Evolutionary conservation across 1,139 yeast species (phyloP).

Genomic region (Candida tetrigidarum): DNA sequence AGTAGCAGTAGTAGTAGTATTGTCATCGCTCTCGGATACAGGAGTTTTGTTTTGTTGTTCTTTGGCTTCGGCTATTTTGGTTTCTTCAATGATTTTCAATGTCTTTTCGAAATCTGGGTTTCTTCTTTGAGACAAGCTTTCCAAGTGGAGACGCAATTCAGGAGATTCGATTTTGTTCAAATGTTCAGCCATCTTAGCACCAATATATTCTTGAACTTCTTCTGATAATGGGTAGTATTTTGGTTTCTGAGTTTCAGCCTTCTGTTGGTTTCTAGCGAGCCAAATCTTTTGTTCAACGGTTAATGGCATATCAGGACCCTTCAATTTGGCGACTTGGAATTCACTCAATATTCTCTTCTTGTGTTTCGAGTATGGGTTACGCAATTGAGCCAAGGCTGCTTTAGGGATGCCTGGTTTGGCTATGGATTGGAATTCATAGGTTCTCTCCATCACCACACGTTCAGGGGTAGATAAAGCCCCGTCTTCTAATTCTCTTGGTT

Average conservation of each 20-base stretch:
- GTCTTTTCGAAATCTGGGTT: slow-evolving; percentile 39
- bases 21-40: neutral
- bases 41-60: neutral
- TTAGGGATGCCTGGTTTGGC: slow-evolving; percentile 71
- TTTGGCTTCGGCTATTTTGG: slow-evolving; percentile 8
- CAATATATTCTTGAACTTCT: slow-evolving; percentile 73
- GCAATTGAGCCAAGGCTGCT: slow-evolving; percentile 66
- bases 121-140: slow-evolving; percentile 35
- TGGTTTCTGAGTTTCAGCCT: slow-evolving; percentile 49
- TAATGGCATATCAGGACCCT: slow-evolving; percentile 80
- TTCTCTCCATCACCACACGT: slow-evolving; percentile 67
- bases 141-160: slow-evolving; percentile 43
- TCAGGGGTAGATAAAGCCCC: slow-evolving; percentile 63
- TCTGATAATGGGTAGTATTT: slow-evolving; percentile 57
- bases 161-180: slow-evolving; percentile 47
- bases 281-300: slow-evolving; percentile 66
- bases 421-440: slow-evolving; percentile 73
- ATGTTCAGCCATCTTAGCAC: slow-evolving; percentile 65
- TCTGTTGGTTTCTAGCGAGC: slow-evolving; percentile 38
- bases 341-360: slow-evolving; percentile 61
- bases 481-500: slow-evolving; percentile 65
- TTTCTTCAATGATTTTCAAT: slow-evolving; percentile 14
- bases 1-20: neutral
- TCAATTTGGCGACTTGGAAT: slow-evolving; percentile 63
- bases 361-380: slow-evolving; percentile 70